A percentile compares a stretch with the other conserved stretches of the same genome.
Conservation (phyloP, 345 rosid species). For the Lumnitzera racemosa region DNA sequence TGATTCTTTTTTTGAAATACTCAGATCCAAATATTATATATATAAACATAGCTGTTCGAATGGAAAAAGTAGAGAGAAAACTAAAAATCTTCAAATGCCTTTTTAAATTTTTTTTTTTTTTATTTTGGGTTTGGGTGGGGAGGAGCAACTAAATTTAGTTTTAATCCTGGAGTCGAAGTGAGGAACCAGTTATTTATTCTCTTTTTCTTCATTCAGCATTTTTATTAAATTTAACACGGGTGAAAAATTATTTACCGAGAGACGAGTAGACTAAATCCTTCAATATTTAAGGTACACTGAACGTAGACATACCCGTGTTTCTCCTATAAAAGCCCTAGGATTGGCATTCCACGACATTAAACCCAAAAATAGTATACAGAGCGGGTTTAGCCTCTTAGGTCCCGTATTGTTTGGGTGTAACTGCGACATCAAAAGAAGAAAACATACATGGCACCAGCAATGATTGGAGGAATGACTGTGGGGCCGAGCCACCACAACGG, state of each 20-base stretch:
- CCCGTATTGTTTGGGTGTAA: background rate
- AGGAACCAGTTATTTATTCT: no score
- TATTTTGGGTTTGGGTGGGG: no score
- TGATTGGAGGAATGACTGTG: background rate
- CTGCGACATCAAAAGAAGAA: background rate
- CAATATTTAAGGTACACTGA: constrained; percentile 39
- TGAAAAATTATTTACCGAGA: background rate
- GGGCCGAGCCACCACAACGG: background rate
- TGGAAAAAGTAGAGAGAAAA: no score
- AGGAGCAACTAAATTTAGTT: no score
- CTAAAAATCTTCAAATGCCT: no score
- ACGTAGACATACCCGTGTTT: constrained; percentile 41
- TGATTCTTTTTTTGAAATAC: no score
- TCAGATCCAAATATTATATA: no score
- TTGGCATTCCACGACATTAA: background rate
- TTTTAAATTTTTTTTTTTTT: no score
- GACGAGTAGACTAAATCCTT: background rate
- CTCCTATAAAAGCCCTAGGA: background rate
- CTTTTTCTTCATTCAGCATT: no score
- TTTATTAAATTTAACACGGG: background rate
- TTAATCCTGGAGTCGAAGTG: no score
- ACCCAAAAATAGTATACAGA: background rate
- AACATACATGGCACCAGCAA: constrained; percentile 7
- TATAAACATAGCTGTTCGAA: no score
- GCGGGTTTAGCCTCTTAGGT: background rate